These are phyloP conservation scores for Pichia eremophila DNA, from an alignment of 805 yeast species.

Conservation along the genomic window DNA sequence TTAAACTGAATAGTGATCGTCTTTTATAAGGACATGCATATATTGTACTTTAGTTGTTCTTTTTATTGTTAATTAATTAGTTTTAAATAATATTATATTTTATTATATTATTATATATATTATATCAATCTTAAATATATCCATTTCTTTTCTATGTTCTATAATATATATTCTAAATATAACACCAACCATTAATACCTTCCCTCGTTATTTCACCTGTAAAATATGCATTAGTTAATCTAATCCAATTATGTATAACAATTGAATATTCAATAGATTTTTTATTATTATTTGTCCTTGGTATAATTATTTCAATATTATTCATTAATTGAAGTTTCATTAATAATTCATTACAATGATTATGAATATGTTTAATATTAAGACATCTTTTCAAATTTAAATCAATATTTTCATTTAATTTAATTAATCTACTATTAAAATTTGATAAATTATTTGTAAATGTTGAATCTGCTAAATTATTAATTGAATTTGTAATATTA, in stretches of 20 bases:
- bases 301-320: slow-evolving; percentile 8
- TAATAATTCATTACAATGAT: slow-evolving; percentile 7
- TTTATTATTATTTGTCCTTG: slow-evolving; percentile 9
- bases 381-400: slow-evolving; percentile 13
- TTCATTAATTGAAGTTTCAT: slow-evolving; percentile 3
- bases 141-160: no score
- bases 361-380: slow-evolving; percentile 14
- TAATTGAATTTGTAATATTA: background rate
- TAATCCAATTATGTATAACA: slow-evolving; percentile 19
- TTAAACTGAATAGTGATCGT: slow-evolving; percentile 6
- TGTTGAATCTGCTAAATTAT: background rate
- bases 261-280: slow-evolving; percentile 4
- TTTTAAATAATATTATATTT: background rate
- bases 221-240: slow-evolving; percentile 13
- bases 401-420: slow-evolving; percentile 15
- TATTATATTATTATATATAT: background rate
- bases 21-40: background rate
- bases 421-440: slow-evolving; percentile 17
- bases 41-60: no score
- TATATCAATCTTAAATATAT: no score
- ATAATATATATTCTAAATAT: background rate
- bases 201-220: slow-evolving; percentile 13
- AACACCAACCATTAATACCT: slow-evolving; percentile 22
- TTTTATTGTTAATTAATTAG: background rate
- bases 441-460: slow-evolving; percentile 12